Evolutionary conservation across 1,284 basidiomycete genomes (phyloP), one percentile per base, ranked within the genome.

Genomic region (Leucoagaricus sp.): DNA sequence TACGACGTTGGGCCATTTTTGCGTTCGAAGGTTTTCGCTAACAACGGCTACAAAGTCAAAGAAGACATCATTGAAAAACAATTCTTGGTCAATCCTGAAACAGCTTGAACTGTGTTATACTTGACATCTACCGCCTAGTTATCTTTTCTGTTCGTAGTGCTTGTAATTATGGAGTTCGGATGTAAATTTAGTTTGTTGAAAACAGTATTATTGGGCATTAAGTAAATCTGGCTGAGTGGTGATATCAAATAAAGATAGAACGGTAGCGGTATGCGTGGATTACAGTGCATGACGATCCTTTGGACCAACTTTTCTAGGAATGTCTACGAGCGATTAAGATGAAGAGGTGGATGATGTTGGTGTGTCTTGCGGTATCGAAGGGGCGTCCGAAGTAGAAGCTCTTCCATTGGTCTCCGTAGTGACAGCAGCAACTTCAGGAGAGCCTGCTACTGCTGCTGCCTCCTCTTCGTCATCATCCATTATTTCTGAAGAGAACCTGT

Each of bases 1-100:
- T 98, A 89, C 67, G 96, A 98, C 67, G 86, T 91, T 17, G 75
- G 82, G 17, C 86, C 93, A 1, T 99, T 98, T 85, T 72, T 98
- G 61, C 82, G 79, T 29, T 94, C 91, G 2, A 89, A 87, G 63
- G 71, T 99, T 45, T 99, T 99, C 70, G 67, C 75, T n/a, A 79
- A 91, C 19, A 99, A 99, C 67, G 96, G 96, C 2, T 99, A 98
- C 75, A 86, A 82, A 63, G 67, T 87, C 44, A 78, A 79, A 19
- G 82, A 84, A 48, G 81, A 80, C 46, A 72, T 78, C 34, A 88
- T 92, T 54, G 86, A 89, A 67, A 92, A 92, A 69, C 78, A 75
- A 53, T 92, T 92, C 70, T 77, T 69, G 45, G 41, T 50, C 52
- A 38, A 46, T n/a, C 42, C 48, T 15, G 36, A 49, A 38, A 47